Base-by-base conservation (phyloP, 441 rosid species). In the Theobroma grandiflorum region DNA sequence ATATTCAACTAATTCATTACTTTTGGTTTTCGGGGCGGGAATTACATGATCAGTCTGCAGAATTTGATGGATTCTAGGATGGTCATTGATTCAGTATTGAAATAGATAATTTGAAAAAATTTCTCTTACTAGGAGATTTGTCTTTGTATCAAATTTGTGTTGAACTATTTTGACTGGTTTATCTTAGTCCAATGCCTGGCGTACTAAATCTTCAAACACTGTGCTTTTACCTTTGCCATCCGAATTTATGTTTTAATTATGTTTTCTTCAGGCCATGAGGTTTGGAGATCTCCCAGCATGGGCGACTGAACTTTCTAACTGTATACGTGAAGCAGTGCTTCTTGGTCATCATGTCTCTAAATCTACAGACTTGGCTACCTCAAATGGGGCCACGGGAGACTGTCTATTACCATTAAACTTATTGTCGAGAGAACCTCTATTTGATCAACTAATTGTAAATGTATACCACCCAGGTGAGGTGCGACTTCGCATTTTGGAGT, bases 391-490 rank as follows among this genome's bases (percentile, higher is more conserved):
- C 31, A 58, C 74, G 26, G 76, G 63, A 72, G 35, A 74, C 71
- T 71, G 76, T 18, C 47, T 84, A 72, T 83, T 93, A 79, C 93
- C 97, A 8, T 74, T 91, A 53, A 88, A 91, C 77, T 71, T 96
- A 31, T 55, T 90, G 76, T 86, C 91, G 89, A 91, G 99, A 59
- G 93, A 94, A 57, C 98, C 97, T 35, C 84, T 92, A 5, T 96
- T 92, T 71, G 96, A 96, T 81, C 99, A 94, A 75, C 86, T 96
- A 4, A 94, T 94, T 80, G 95, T 83, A 78, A 94, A 96, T 74
- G 80, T 86, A 20, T 94, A 94, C 87, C 97, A 88, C 79, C 97
- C 95, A 71, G 95, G 97, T 77, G 93, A 93, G 98, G 99, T 94
- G 86, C 26, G 94, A 53, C 61, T 11, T 20, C 62, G 18, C 18